phyloP scores from a whole-genome alignment of 495 filamentous ascomycete species.

The Daldinia caldariorum region DNA sequence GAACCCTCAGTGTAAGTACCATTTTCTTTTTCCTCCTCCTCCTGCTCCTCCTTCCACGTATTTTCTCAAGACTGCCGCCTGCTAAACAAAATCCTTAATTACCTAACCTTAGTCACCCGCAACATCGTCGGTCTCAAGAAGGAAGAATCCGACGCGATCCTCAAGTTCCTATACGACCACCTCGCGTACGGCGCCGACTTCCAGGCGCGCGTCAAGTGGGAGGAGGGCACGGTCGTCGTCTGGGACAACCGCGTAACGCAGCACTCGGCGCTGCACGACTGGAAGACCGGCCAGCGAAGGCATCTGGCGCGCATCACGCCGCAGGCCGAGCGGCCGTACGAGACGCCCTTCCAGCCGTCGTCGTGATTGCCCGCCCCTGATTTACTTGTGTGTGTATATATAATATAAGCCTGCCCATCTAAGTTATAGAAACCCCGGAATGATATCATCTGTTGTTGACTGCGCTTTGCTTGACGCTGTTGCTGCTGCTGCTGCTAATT shows the following conservation, averaged over 20 bases:
- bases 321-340: slow-evolving; percentile 78
- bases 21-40: not conserved
- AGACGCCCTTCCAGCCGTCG: slow-evolving; percentile 67
- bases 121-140: slow-evolving; percentile 78
- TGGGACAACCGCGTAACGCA: slow-evolving; percentile 88
- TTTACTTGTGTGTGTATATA: not conserved
- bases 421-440: slow-evolving; percentile 47
- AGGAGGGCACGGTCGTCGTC: slow-evolving; percentile 82
- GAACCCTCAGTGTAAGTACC: slow-evolving; percentile 80
- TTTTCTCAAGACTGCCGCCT: not conserved
- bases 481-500: slow-evolving; percentile 20
- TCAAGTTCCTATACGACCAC: slow-evolving; percentile 91
- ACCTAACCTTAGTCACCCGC: slow-evolving; percentile 64
- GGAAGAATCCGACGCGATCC: slow-evolving; percentile 78
- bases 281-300: slow-evolving; percentile 78
- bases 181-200: slow-evolving; percentile 84
- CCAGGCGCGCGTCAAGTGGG: slow-evolving; percentile 88
- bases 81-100: not conserved
- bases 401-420: not conserved
- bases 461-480: slow-evolving; percentile 20
- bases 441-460: slow-evolving; percentile 36
- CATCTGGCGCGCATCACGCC: slow-evolving; percentile 87
- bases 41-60: not conserved
- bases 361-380: slow-evolving; percentile 25
- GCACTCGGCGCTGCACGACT: slow-evolving; percentile 82